Base-by-base conservation (phyloP, 1,284 basidiomycete species). In the Tylopilus orsonianus region DNA sequence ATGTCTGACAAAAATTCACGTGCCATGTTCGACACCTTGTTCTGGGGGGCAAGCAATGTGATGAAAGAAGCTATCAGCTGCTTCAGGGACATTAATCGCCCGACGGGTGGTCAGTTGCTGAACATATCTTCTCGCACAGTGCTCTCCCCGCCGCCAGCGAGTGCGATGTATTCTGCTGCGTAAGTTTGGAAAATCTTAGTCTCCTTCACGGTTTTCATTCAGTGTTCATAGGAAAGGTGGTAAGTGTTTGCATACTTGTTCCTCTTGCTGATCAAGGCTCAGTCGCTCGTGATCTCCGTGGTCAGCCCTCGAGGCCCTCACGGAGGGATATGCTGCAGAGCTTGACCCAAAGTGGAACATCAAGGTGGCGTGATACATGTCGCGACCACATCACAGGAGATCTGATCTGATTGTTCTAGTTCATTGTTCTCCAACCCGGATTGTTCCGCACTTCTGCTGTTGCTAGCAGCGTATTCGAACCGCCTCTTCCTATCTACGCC, bases 31-130 rank as follows among this genome's bases (percentile, higher is more conserved):
- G 69, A 70, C 14, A 53, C 59, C n/a, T 44, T 64, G 36, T 66
- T 64, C 50, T 69, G 68, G 65, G 67, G 68, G 22, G 56, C 70
- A 8, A 55, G 50, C 8, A 62, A 58, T 32, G 52, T 67, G 8
- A 67, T 63, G 48, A 62, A 20, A 43, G 52, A 66, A 39, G 64
- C 64, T 14, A 41, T 66, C n/a, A 40, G 39, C 20, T 66, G 57
- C 37, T 66, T 62, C 44, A 61, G 60, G 30, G 64, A 62, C 12
- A 34, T 55, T 0, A 66, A 62, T 41, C 48, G 32, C 6, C 63
- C 62, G 20, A 49, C 56, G 33, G 60, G 60, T 14, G 60, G 64
- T n/a, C 44, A 50, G 9, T 19, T 66, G 41, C 38, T 62, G 41
- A 60, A 62, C 13, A 39, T 63, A 5, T 64, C 64, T 34, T 62